phyloP scores from a whole-genome alignment of 2,329 filamentous ascomycete genomes.

The Microthyrium microscopicum region DNA sequence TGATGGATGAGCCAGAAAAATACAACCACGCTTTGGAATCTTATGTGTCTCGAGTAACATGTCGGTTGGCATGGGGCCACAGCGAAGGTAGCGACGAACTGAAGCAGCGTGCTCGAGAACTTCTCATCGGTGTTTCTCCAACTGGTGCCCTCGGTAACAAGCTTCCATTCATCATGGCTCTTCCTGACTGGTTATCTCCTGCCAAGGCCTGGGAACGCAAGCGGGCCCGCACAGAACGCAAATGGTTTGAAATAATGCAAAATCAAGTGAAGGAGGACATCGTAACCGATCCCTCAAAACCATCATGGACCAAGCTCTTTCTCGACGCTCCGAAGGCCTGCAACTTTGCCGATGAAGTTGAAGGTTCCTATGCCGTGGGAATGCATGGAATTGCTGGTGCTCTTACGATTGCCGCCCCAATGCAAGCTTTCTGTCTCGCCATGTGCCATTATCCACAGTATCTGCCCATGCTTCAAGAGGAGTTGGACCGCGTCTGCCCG shows the following conservation, averaged over 20 bases:
- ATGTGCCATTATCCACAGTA: conserved; percentile 28
- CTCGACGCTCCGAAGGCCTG: conserved; percentile 23
- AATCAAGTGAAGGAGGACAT: conserved; percentile 22
- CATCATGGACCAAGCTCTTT: conserved; percentile 28
- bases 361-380: conserved; percentile 29
- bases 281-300: conserved; percentile 16
- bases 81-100: conserved; percentile 27
- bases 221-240: conserved; percentile 25
- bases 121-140: conserved; percentile 28
- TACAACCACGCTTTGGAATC: conserved; percentile 29
- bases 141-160: conserved; percentile 29
- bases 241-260: conserved; percentile 29
- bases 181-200: conserved; percentile 26
- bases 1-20: conserved; percentile 24
- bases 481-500: conserved; percentile 24
- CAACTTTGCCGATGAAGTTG: conserved; percentile 26
- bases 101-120: conserved; percentile 29
- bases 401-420: conserved; percentile 28
- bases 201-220: conserved; percentile 29
- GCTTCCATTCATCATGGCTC: conserved; percentile 27
- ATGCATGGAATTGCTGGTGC: conserved; percentile 32
- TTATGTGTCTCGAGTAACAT: conserved; percentile 30
- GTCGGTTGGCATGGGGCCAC: conserved; percentile 29
- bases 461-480: conserved; percentile 23
- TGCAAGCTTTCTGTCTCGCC: conserved; percentile 31